A percentile compares a stretch with the other conserved stretches of the same genome.
These are phyloP conservation scores for Phalaenopsis equestris DNA, from an alignment of 106 monocot species.

Conservation along the genomic window DNA sequence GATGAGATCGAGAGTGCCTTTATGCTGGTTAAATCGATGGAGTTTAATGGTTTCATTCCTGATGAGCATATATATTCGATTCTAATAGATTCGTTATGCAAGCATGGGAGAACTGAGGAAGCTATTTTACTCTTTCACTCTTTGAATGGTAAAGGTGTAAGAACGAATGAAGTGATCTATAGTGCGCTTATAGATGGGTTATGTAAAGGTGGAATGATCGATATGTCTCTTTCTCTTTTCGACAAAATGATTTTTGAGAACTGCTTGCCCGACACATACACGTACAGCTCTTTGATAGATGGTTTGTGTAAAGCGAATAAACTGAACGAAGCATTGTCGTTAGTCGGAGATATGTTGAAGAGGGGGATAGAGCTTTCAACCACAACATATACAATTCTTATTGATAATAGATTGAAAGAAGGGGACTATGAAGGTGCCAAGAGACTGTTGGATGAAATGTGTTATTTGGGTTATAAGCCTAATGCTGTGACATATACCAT, in stretches of 20 bases:
- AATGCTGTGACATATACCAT: constrained; percentile 25
- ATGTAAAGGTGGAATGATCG: constrained; percentile 28
- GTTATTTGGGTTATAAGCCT: constrained; percentile 12
- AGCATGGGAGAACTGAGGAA: constrained; percentile 17
- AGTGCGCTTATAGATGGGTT: constrained; percentile 25
- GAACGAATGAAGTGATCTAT: constrained; percentile 28
- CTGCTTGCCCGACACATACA: constrained; percentile 20
- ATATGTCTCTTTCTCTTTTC: constrained; percentile 14
- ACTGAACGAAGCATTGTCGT: constrained; percentile 18
- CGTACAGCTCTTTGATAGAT: constrained; percentile 23
- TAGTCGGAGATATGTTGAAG: constrained; percentile 23
- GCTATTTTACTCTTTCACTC: constrained; percentile 20
- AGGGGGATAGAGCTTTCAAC: constrained; percentile 21
- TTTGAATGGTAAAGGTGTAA: constrained; percentile 16
- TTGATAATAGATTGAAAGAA: constrained; percentile 23
- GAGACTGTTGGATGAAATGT: constrained; percentile 23
- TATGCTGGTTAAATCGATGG: constrained; percentile 26
- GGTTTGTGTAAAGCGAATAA: constrained; percentile 27
- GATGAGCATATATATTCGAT: constrained; percentile 27
- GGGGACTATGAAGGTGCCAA: constrained; percentile 22
- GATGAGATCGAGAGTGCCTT: constrained; percentile 28
- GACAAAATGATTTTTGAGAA: constrained; percentile 27
- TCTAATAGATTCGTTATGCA: constrained; percentile 27
- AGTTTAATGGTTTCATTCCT: constrained; percentile 10
- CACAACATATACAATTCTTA: constrained; percentile 25